Conservation (phyloP, 2,329 filamentous ascomycete genomes). For the Peltaster fructicola region DNA sequence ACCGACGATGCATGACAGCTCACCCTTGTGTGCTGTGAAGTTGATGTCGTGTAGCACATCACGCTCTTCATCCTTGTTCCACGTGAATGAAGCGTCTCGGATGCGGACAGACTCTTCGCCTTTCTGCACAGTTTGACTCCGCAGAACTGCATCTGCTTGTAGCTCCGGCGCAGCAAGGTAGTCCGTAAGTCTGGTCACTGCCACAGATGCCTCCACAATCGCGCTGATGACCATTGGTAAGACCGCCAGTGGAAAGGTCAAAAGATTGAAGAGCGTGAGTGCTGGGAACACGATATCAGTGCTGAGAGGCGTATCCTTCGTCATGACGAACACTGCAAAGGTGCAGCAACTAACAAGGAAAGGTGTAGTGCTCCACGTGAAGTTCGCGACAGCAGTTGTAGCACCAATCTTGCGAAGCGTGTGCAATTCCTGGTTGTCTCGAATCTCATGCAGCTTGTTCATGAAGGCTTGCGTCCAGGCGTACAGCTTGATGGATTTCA, state of each 20-base stretch:
- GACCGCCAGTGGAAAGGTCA: constrained; percentile 86
- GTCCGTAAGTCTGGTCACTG: constrained; percentile 65
- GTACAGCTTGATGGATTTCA: constrained; percentile 97
- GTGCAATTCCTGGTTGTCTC: constrained; percentile 89
- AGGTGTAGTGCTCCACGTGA: constrained; percentile 93
- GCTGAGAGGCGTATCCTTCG: constrained; percentile 60
- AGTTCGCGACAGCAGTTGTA: constrained; percentile 84
- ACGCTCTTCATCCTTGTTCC: constrained; percentile 62
- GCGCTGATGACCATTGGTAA: constrained; percentile 96
- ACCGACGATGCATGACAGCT: constrained; percentile 82
- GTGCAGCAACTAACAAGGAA: constrained; percentile 96
- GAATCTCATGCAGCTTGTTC: constrained; percentile 88
- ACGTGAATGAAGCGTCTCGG: constrained; percentile 76
- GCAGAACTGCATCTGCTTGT: constrained; percentile 62
- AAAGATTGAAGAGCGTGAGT: constrained; percentile 78
- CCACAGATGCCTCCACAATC: constrained; percentile 89
- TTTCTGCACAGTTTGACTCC: constrained; percentile 49
- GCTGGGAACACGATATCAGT: constrained; percentile 95
- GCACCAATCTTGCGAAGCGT: constrained; percentile 93
- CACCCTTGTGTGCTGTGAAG: constrained; percentile 78
- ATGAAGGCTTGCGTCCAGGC: constrained; percentile 96
- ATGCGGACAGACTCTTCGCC: constrained; percentile 80
- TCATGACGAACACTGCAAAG: constrained; percentile 85
- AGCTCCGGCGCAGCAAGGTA: constrained; percentile 82
- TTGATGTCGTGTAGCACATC: constrained; percentile 66